A percentile compares a stretch with the other conserved stretches of the same genome.
phyloP scores from a whole-genome alignment of 2,329 filamentous ascomycete genomes.

The Cadophora sp. region DNA sequence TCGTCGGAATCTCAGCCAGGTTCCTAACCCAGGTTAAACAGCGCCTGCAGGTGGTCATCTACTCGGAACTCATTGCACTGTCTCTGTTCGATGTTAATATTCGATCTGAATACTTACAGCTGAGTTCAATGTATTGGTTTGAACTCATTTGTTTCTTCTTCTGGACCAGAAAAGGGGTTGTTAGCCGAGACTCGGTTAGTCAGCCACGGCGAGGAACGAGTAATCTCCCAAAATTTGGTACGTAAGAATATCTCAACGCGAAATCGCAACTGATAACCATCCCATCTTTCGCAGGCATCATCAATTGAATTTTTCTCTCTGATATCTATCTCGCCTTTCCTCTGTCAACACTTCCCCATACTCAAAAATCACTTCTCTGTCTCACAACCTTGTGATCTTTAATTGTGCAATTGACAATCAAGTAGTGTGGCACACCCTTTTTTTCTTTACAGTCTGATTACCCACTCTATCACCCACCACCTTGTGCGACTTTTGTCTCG shows the following conservation, averaged over 20 bases:
- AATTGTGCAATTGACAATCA: conserved; percentile 8
- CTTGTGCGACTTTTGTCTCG: conserved; percentile 6
- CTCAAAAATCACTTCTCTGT: background rate
- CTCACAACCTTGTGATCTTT: conserved; percentile 15
- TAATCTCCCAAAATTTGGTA: conserved; percentile 7
- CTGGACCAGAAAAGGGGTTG: background rate
- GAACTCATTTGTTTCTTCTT: background rate
- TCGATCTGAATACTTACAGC: background rate
- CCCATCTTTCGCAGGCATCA: background rate
- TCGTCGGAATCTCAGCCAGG: background rate
- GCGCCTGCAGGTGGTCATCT: background rate
- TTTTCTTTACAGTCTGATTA: background rate
- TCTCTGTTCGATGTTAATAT: background rate
- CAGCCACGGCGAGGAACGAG: background rate
- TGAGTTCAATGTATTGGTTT: background rate
- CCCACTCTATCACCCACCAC: background rate
- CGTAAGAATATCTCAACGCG: conserved; percentile 15
- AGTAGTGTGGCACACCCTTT: conserved; percentile 14
- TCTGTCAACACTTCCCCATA: conserved; percentile 1
- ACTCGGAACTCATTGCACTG: background rate
- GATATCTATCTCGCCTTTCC: background rate
- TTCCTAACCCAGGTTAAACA: background rate
- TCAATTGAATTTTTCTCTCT: background rate
- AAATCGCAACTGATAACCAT: conserved; percentile 15
- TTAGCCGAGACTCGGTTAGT: conserved; percentile 3